Base-by-base conservation (phyloP, 1,139 yeast genomes). In the Groenewaldozyma sp. region DNA sequence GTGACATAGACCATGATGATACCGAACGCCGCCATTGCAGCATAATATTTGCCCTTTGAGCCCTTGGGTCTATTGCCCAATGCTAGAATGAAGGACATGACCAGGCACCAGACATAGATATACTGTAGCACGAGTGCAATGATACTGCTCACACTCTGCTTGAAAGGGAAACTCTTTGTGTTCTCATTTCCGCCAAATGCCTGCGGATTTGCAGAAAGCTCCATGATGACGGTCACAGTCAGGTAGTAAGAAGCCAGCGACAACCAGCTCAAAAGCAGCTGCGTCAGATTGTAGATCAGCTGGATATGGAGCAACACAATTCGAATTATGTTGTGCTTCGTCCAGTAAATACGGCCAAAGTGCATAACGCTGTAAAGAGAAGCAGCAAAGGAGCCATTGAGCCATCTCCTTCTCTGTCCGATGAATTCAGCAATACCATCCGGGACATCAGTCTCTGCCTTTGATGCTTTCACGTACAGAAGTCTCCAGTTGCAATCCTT, bases 401-500 rank as follows among this genome's bases (percentile, higher is more conserved):
- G 71, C 96, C 96, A 87, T 64, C 96, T 78, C 63, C 96, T 75
- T 67, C 96, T 78, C 60, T 87, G 96, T 3, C 91, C 75, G 38
- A 87, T 77, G 52, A 87, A 84, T 59, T 87, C 95, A 1, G 93
- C 75, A 39, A 88, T 72, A 5, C 79, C 70, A 53, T 83, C 94
- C 3, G 97, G 97, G 37, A 88, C 96, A 71, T 88, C 97, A 1
- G 97, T 88, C 52, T 88, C 94, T 19, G 95, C 97, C 43, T 82
- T 80, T 1, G 96, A 93, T 62, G 78, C 81, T 60, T 86, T 82
- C 52, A 88, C 94, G 55, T 86, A 88, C 48, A 79, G 80, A 53
- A 88, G 67, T 31, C 86, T 83, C 96, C 96, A 88, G 45, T 78
- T 79, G 45, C 80, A 80, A 42, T 74, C 70, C 45, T 70, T 72